These are phyloP conservation scores for Olyra latifolia DNA, from an alignment of 176 grass and related monocot genomes.

Conservation along the genomic window DNA sequence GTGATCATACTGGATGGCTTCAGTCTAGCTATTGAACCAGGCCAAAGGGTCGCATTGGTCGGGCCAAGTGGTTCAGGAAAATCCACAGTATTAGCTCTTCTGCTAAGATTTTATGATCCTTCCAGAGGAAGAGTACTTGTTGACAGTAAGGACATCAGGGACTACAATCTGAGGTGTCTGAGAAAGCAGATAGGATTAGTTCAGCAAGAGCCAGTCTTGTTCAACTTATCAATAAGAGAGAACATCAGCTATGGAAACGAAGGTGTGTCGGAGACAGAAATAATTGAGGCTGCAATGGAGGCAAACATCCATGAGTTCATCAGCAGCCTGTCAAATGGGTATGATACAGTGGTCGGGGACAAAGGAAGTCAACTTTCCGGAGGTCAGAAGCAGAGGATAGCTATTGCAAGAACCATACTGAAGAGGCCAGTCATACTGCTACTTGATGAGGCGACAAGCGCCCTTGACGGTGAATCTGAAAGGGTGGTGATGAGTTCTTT, in stretches of 20 bases:
- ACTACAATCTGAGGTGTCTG: slow-evolving; percentile 51
- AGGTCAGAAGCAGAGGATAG: slow-evolving; percentile 68
- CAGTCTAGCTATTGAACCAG: slow-evolving; percentile 40
- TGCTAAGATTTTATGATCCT: slow-evolving; percentile 70
- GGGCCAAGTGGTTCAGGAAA: slow-evolving; percentile 67
- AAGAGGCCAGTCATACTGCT: slow-evolving; percentile 60
- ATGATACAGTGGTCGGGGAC: slow-evolving; percentile 57
- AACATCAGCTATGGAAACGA: slow-evolving; percentile 59
- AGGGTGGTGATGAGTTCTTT: slow-evolving; percentile 43
- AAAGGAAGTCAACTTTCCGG: slow-evolving; percentile 61
- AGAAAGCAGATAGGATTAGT: slow-evolving; percentile 59
- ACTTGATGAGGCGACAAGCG: slow-evolving; percentile 62
- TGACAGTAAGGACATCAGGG: slow-evolving; percentile 44
- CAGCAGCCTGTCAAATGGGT: slow-evolving; percentile 44
- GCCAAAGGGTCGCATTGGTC: slow-evolving; percentile 54
- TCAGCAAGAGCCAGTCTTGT: slow-evolving; percentile 56
- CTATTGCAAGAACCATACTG: slow-evolving; percentile 54
- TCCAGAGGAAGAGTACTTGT: slow-evolving; percentile 34
- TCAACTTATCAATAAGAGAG: slow-evolving; percentile 52
- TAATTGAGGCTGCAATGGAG: slow-evolving; percentile 49
- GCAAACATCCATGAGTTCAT: slow-evolving; percentile 67
- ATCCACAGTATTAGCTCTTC: slow-evolving; percentile 53
- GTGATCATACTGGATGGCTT: slow-evolving; percentile 49
- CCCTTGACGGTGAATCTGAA: slow-evolving; percentile 57
- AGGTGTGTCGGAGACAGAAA: slow-evolving; percentile 35